phyloP scores from a whole-genome alignment of 345 rosid species.

The Gossypium sturtianum region DNA sequence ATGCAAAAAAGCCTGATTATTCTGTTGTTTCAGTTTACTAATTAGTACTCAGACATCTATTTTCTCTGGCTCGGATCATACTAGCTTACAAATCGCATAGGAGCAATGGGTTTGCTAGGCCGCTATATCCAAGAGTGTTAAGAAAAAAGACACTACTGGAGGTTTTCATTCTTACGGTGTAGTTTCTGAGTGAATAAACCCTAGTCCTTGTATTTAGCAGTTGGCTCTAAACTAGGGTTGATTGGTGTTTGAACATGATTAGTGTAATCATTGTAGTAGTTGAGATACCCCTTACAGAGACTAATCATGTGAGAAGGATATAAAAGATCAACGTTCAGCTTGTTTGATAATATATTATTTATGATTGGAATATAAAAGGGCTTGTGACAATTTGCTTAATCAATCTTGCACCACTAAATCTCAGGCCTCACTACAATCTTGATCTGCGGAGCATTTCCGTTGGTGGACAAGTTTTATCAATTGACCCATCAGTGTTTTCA shows the following conservation, averaged over 20 bases:
- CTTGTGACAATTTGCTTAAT: slow-evolving; percentile 18
- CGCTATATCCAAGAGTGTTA: neutral
- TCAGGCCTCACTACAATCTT: slow-evolving; percentile 95
- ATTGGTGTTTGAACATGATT: neutral
- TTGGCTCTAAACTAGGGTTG: neutral
- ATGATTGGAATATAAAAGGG: neutral
- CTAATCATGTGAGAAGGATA: neutral
- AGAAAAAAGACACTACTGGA: neutral
- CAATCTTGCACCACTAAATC: slow-evolving; percentile 18
- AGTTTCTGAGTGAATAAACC: neutral
- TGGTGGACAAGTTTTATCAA: slow-evolving; percentile 50
- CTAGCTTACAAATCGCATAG: neutral
- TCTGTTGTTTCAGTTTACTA: neutral
- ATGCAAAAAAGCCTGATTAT: neutral
- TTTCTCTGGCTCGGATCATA: neutral
- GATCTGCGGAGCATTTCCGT: slow-evolving; percentile 81
- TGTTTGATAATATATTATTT: neutral
- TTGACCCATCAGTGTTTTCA: slow-evolving; percentile 65
- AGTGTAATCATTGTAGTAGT: neutral
- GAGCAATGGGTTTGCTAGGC: neutral
- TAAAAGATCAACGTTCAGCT: neutral
- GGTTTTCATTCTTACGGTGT: neutral
- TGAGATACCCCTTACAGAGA: neutral
- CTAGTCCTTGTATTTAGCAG: neutral
- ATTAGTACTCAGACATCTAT: neutral